Evolutionary conservation across 495 filamentous ascomycete genomes (phyloP).

Genomic region (Trypethelium eluteriae): DNA sequence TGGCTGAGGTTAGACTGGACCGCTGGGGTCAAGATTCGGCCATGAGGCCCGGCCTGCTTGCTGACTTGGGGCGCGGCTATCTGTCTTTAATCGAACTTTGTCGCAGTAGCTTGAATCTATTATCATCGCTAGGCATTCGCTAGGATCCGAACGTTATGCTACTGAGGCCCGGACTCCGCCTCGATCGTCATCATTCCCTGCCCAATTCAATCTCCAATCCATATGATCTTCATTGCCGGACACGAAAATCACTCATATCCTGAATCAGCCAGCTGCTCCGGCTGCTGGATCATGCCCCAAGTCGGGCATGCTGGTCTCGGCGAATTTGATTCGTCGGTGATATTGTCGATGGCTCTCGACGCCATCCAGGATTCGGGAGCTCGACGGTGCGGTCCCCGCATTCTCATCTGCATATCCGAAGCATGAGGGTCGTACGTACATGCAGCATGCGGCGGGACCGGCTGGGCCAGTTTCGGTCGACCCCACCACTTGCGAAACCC

Average conservation of each 20-base stretch:
- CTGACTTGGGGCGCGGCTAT: background rate
- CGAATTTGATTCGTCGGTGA: background rate
- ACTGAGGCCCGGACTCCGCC: background rate
- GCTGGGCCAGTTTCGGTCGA: constrained; percentile 1
- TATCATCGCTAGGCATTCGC: constrained; percentile 6
- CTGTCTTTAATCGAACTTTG: constrained; percentile 5
- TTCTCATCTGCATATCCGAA: constrained; percentile 10
- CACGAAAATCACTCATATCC: background rate
- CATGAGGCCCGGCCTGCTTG: background rate
- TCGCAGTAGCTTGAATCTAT: constrained; percentile 10
- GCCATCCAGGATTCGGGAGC: background rate
- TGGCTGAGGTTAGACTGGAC: background rate
- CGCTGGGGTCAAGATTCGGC: background rate
- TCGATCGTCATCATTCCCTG: background rate
- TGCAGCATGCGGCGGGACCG: constrained; percentile 7
- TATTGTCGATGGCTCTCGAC: background rate
- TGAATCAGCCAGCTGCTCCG: background rate
- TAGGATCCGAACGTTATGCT: constrained; percentile 6
- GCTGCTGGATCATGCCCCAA: background rate
- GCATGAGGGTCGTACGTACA: background rate
- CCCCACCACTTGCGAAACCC: background rate
- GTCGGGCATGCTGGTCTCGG: background rate
- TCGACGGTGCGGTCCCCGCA: constrained; percentile 1
- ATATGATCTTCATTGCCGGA: constrained; percentile 6
- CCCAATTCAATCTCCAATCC: background rate